A percentile compares a stretch with the other conserved stretches of the same genome.
These are phyloP conservation scores for Termitomyces sp. DNA, from an alignment of 768 basidiomycete genomes.

Conservation along the genomic window DNA sequence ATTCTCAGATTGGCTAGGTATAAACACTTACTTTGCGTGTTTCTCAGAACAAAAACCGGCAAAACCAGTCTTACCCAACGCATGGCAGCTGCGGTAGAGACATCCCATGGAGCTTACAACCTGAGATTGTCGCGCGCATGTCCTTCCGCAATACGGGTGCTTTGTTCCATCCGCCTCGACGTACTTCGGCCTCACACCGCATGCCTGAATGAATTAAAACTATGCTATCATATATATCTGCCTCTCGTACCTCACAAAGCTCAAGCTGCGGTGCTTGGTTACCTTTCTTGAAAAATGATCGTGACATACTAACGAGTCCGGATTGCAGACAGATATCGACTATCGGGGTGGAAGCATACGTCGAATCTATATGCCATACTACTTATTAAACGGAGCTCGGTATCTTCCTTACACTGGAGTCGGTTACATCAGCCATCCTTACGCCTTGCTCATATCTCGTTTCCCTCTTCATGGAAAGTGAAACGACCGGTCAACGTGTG, in stretches of 20 bases:
- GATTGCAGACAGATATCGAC: not conserved
- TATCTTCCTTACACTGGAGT: not conserved
- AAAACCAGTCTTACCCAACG: slow-evolving; percentile 42
- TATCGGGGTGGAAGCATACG: not conserved
- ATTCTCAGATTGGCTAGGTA: not conserved
- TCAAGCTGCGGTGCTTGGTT: not conserved
- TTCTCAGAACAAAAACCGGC: slow-evolving; percentile 52
- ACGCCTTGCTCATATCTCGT: not conserved
- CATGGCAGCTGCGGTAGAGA: slow-evolving; percentile 44
- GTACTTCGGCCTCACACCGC: slow-evolving; percentile 56
- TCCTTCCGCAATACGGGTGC: slow-evolving; percentile 57
- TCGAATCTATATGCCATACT: not conserved
- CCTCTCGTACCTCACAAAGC: slow-evolving; percentile 9
- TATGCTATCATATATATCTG: not conserved
- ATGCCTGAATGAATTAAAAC: slow-evolving; percentile 32
- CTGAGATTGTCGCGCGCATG: slow-evolving; percentile 47
- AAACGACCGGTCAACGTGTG: not conserved
- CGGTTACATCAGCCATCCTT: not conserved
- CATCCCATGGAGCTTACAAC: slow-evolving; percentile 35
- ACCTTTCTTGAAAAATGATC: not conserved
- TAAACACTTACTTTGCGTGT: slow-evolving; percentile 46
- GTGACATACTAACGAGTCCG: not conserved
- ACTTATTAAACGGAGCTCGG: not conserved
- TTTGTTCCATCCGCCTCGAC: slow-evolving; percentile 47
- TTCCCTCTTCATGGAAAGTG: not conserved